Evolutionary conservation across 495 filamentous ascomycete species (phyloP).

Genomic region (Bathelium albidoporum): DNA sequence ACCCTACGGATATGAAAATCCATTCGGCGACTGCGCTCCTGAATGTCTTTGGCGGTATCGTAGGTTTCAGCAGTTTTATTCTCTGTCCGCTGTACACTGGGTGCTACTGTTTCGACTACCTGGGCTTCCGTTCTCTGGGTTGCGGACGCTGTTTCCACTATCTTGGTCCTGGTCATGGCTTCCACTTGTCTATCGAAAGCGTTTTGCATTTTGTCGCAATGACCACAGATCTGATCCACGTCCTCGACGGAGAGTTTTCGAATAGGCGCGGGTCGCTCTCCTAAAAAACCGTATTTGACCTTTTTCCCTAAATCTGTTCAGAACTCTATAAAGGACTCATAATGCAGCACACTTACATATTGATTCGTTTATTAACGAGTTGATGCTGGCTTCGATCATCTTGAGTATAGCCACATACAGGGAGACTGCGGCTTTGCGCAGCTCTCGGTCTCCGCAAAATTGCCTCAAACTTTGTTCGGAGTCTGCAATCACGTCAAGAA

Average conservation of each 20-base stretch:
- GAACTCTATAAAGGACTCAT: neutral
- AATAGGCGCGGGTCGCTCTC: neutral
- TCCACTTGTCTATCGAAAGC: neutral
- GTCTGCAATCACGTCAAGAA: neutral
- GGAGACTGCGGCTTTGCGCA: neutral
- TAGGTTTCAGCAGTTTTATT: neutral
- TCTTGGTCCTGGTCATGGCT: neutral
- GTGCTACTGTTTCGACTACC: neutral
- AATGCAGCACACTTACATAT: neutral
- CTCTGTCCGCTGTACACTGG: neutral
- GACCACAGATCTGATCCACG: neutral
- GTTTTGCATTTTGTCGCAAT: neutral
- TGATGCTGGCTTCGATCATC: neutral
- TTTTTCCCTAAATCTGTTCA: neutral
- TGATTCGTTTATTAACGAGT: neutral
- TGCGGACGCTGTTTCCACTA: neutral
- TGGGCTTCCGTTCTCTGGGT: neutral
- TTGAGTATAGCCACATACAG: neutral
- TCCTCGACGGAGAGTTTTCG: neutral
- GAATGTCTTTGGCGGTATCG: neutral
- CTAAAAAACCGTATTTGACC: neutral
- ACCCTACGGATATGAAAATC: neutral
- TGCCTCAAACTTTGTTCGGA: neutral
- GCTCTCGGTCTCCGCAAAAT: neutral
- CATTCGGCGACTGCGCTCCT: neutral